These are phyloP conservation scores for Selaginella moellendorffii DNA, from an alignment of 75 land plant species.

Conservation along the genomic window DNA sequence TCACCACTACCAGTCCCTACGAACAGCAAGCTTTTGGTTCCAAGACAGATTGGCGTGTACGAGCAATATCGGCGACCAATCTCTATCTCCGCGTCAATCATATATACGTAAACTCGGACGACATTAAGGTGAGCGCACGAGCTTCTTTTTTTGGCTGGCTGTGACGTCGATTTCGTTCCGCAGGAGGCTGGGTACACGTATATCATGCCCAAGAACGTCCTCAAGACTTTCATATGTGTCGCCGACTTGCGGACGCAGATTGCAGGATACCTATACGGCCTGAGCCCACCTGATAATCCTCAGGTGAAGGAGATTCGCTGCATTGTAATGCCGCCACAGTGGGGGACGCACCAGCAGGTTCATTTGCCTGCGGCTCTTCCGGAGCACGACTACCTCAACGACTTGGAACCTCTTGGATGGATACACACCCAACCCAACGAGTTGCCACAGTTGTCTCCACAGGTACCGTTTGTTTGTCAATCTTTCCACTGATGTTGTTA, in stretches of 20 bases:
- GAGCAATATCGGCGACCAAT: conserved; percentile 96
- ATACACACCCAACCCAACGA: conserved; percentile 99
- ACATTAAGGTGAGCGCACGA: conserved; percentile 59
- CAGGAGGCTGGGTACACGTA: conserved; percentile 99
- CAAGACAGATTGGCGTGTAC: conserved; percentile 98
- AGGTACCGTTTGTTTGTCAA: conserved; percentile 30
- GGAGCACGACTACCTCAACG: conserved; percentile 87
- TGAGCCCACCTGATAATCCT: conserved; percentile 97
- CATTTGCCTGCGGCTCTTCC: conserved; percentile 85
- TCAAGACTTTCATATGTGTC: conserved; percentile 96
- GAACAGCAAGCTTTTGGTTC: conserved; percentile 95
- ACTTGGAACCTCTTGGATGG: conserved; percentile 97
- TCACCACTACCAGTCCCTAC: conserved; percentile 97
- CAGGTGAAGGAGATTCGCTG: conserved; percentile 98
- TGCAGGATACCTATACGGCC: conserved; percentile 82
- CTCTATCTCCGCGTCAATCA: conserved; percentile 97
- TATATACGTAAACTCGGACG: conserved; percentile 98
- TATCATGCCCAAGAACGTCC: conserved; percentile 94
- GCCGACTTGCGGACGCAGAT: conserved; percentile 95
- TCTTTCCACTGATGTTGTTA: background rate
- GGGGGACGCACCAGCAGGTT: conserved; percentile 98
- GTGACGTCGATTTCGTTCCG: no score
- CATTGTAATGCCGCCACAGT: conserved; percentile 96
- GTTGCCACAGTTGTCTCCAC: conserved; percentile 93
- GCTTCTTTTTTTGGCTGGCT: no score